Evolutionary conservation across 2,329 filamentous ascomycete species (phyloP).

Genomic region (Aspergillus tubingensis): DNA sequence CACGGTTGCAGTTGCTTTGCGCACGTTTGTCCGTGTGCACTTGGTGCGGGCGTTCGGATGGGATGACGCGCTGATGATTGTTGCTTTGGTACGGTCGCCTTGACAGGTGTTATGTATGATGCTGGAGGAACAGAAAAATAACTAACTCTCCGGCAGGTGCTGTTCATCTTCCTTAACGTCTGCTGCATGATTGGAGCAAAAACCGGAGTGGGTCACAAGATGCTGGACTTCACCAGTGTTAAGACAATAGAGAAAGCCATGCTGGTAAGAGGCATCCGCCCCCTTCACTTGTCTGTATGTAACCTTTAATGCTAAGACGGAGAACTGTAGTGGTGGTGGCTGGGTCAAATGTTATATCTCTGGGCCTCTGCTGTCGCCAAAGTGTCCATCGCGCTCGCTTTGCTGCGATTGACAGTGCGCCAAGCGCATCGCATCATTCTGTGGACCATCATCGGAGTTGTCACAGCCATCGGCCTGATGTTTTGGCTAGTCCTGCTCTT

Average conservation of each 20-base stretch:
- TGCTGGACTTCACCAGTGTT: slow-evolving; percentile 5
- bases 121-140: neutral
- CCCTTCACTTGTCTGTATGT: neutral
- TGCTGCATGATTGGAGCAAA: slow-evolving; percentile 12
- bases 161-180: neutral
- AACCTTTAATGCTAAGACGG: neutral
- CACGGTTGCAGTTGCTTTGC: slow-evolving; percentile 19
- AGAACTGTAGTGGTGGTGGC: slow-evolving; percentile 46
- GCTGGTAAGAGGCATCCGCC: slow-evolving; percentile 1
- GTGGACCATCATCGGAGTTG: slow-evolving; percentile 46
- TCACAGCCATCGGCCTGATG: slow-evolving; percentile 46
- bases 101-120: too few species aligned
- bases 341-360: slow-evolving; percentile 55
- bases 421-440: slow-evolving; percentile 48
- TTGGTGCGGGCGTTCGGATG: slow-evolving; percentile 26
- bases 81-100: slow-evolving; percentile 20
- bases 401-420: slow-evolving; percentile 51
- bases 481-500: slow-evolving; percentile 55
- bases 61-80: slow-evolving; percentile 28
- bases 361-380: slow-evolving; percentile 48
- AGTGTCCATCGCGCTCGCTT: slow-evolving; percentile 54
- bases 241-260: neutral
- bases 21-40: slow-evolving; percentile 25
- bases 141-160: neutral
- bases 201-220: slow-evolving; percentile 10